These are phyloP conservation scores for Helichrysum umbraculigerum DNA, from an alignment of 129 eudicot species.

Conservation along the genomic window DNA sequence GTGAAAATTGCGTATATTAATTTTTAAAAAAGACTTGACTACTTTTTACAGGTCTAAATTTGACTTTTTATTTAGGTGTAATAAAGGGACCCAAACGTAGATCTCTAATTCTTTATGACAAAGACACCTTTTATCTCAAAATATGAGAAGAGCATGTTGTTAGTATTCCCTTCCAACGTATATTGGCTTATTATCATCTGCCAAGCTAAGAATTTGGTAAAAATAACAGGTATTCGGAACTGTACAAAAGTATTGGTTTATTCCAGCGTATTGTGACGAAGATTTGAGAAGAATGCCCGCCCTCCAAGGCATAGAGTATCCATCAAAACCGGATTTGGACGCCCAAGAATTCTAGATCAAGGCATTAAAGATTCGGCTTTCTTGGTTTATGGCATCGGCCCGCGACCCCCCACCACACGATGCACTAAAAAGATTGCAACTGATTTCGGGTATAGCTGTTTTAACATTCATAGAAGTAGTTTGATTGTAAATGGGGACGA, in stretches of 20 bases:
- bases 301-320: slow-evolving; percentile 93
- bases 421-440: slow-evolving; percentile 23
- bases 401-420: slow-evolving; percentile 15
- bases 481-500: background rate
- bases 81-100: background rate
- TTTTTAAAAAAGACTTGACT: background rate
- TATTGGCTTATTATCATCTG: background rate
- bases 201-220: slow-evolving; percentile 7
- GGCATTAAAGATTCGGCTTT: background rate
- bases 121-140: background rate
- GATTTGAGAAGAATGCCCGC: slow-evolving; percentile 86
- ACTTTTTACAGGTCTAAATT: background rate
- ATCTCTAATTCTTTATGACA: too few species aligned
- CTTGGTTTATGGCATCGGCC: slow-evolving; percentile 19
- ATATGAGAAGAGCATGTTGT: background rate
- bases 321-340: slow-evolving; percentile 88
- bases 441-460: slow-evolving; percentile 24
- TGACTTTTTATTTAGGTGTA: background rate
- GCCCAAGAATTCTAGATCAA: slow-evolving; percentile 66
- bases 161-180: background rate
- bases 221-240: slow-evolving; percentile 74
- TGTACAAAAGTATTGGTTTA: slow-evolving; percentile 72
- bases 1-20: background rate
- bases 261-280: slow-evolving; percentile 85
- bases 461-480: slow-evolving; percentile 31